These are phyloP conservation scores for Thielaviopsis ethacetica DNA, from an alignment of 2,329 filamentous ascomycete species.

Conservation along the genomic window DNA sequence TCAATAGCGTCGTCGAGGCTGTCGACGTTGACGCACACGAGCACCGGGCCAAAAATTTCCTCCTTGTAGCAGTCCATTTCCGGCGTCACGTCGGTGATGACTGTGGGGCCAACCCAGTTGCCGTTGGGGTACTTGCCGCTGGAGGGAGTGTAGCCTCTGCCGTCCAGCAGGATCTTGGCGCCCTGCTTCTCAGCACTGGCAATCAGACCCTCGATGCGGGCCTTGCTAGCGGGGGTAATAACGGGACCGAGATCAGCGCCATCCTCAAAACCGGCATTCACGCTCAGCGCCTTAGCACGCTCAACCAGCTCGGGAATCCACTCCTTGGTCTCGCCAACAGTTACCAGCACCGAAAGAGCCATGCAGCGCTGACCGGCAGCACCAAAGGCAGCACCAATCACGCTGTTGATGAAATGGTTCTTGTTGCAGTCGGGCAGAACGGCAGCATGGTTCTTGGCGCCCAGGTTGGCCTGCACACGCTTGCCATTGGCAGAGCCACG, in stretches of 20 bases:
- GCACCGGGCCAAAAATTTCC: constrained; percentile 73
- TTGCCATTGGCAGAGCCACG: constrained; percentile 72
- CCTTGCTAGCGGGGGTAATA: constrained; percentile 63
- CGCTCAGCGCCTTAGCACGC: constrained; percentile 53
- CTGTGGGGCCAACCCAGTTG: constrained; percentile 59
- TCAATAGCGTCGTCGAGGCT: constrained; percentile 67
- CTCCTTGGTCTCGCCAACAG: constrained; percentile 70
- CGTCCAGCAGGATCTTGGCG: constrained; percentile 68
- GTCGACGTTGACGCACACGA: constrained; percentile 64
- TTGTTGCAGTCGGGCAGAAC: constrained; percentile 78
- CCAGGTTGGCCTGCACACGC: constrained; percentile 74
- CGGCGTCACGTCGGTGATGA: constrained; percentile 65
- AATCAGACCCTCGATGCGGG: constrained; percentile 62
- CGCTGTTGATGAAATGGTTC: constrained; percentile 74
- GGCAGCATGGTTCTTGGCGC: constrained; percentile 77
- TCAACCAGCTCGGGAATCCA: constrained; percentile 69
- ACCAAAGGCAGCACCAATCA: constrained; percentile 70
- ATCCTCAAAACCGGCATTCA: constrained; percentile 68
- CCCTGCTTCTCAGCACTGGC: constrained; percentile 64
- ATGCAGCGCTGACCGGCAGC: constrained; percentile 77
- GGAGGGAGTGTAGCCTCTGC: constrained; percentile 53
- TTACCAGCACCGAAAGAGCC: constrained; percentile 68
- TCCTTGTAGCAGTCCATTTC: constrained; percentile 74
- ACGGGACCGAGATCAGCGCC: constrained; percentile 69
- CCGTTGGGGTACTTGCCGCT: constrained; percentile 58